Evolutionary conservation across 2,329 filamentous ascomycete species (phyloP).

Genomic region (Penicillium sp.): DNA sequence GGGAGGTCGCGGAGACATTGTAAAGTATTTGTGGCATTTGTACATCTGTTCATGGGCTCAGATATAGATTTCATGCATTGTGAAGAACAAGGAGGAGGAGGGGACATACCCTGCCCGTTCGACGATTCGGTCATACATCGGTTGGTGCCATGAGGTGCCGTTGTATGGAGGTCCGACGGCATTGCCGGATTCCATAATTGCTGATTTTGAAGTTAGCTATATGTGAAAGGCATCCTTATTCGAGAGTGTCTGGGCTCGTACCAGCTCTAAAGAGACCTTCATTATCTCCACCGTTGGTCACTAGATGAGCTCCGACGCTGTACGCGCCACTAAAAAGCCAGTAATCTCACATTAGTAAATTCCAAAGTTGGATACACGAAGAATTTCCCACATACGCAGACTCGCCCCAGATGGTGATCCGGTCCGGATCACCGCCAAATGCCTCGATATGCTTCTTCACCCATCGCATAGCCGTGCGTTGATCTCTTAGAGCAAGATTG

Average conservation of each 20-base stretch:
- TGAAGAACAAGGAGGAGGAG: too few species aligned
- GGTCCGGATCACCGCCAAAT: slow-evolving; percentile 33
- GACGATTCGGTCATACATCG: slow-evolving; percentile 32
- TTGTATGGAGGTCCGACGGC: slow-evolving; percentile 33
- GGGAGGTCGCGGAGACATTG: slow-evolving; percentile 30
- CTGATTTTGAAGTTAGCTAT: slow-evolving; percentile 7
- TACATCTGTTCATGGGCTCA: slow-evolving; percentile 18
- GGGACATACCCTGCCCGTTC: slow-evolving; percentile 22
- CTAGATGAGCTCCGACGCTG: slow-evolving; percentile 31
- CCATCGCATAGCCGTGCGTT: slow-evolving; percentile 37
- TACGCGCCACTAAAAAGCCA: slow-evolving; percentile 26
- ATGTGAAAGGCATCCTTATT: neutral
- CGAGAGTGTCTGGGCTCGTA: slow-evolving; percentile 2
- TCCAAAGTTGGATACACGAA: too few species aligned
- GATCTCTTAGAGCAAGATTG: slow-evolving; percentile 32
- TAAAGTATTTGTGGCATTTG: slow-evolving; percentile 25
- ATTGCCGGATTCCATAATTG: slow-evolving; percentile 34
- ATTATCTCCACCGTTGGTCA: slow-evolving; percentile 30
- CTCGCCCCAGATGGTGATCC: slow-evolving; percentile 39
- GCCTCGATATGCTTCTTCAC: slow-evolving; percentile 35
- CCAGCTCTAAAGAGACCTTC: slow-evolving; percentile 33
- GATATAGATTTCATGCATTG: neutral
- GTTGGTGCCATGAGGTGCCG: slow-evolving; percentile 34
- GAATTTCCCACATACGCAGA: slow-evolving; percentile 22
- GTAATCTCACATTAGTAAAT: too few species aligned